These are phyloP conservation scores for Pleurotus pulmonarius DNA, from an alignment of 768 basidiomycete genomes.

Conservation along the genomic window DNA sequence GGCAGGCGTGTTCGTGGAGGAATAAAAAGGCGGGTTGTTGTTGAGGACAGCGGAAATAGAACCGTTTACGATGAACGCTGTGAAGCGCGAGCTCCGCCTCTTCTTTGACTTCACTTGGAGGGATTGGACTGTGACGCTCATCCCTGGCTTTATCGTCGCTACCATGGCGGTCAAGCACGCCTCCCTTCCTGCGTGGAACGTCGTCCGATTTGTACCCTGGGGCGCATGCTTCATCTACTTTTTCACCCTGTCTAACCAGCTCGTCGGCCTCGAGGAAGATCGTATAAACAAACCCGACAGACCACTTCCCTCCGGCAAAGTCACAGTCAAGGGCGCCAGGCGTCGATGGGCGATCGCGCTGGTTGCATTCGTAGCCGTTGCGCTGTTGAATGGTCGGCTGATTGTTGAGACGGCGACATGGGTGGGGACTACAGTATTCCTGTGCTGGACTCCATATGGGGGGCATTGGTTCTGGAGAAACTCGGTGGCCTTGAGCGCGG, in stretches of 20 bases:
- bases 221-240: constrained; percentile 12
- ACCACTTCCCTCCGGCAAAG: constrained; percentile 16
- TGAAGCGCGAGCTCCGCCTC: too few relatives aligned
- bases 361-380: constrained; percentile 6
- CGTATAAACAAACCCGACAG: constrained; percentile 19
- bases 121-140: constrained; percentile 10
- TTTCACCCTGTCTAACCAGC: constrained; percentile 19
- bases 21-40: too few relatives aligned
- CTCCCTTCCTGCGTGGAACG: not conserved
- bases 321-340: constrained; percentile 14
- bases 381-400: constrained; percentile 6
- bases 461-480: constrained; percentile 15
- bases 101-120: constrained; percentile 12
- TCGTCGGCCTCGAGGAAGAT: constrained; percentile 16
- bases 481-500: constrained; percentile 9
- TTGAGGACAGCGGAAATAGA: too few relatives aligned
- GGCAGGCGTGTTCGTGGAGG: too few relatives aligned
- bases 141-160: constrained; percentile 8
- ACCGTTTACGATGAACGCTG: too few relatives aligned
- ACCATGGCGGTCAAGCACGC: not conserved
- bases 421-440: constrained; percentile 8
- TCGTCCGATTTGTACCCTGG: constrained; percentile 9
- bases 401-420: constrained; percentile 8
- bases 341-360: not conserved
- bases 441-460: constrained; percentile 11